phyloP scores from a whole-genome alignment of 1,284 basidiomycete genomes.

The Pseudozyma thailandica region DNA sequence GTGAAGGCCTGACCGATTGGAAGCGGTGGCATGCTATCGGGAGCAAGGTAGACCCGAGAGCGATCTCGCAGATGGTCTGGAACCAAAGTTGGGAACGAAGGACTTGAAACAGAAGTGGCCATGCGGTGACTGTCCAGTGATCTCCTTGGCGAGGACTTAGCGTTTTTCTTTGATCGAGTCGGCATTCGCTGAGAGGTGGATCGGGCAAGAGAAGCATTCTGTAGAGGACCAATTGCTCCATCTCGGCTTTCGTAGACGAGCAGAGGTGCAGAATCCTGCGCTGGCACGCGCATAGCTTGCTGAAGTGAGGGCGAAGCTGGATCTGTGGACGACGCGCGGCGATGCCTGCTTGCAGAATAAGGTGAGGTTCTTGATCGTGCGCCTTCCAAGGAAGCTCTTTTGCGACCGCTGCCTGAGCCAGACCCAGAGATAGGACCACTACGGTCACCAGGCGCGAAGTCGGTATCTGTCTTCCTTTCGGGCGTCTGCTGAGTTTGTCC shows the following conservation, averaged over 20 bases:
- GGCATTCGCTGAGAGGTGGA: conserved; percentile 10
- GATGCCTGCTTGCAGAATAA: conserved; percentile 19
- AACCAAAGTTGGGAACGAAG: conserved; percentile 27
- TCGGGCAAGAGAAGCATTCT: conserved; percentile 1
- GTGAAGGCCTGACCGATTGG: conserved; percentile 39
- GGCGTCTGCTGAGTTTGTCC: conserved; percentile 1
- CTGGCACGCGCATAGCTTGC: background rate
- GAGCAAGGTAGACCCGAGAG: conserved; percentile 17
- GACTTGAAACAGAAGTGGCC: background rate
- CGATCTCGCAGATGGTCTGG: conserved; percentile 22
- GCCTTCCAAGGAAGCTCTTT: conserved; percentile 31
- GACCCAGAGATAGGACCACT: conserved; percentile 35
- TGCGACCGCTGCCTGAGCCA: conserved; percentile 38
- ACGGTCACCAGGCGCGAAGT: conserved; percentile 19
- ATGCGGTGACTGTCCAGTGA: conserved; percentile 15
- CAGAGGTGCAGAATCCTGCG: background rate
- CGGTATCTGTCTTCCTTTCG: conserved; percentile 12
- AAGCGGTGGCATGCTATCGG: conserved; percentile 10
- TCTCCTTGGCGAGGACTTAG: conserved; percentile 6
- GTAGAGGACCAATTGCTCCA: background rate
- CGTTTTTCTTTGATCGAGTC: background rate
- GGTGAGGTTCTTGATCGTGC: conserved; percentile 23
- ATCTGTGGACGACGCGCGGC: conserved; percentile 19
- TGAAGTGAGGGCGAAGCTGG: conserved; percentile 10
- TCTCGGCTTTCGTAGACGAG: conserved; percentile 5